phyloP scores from a whole-genome alignment of 140 eudicot genomes.

The Flaveria floridana region DNA sequence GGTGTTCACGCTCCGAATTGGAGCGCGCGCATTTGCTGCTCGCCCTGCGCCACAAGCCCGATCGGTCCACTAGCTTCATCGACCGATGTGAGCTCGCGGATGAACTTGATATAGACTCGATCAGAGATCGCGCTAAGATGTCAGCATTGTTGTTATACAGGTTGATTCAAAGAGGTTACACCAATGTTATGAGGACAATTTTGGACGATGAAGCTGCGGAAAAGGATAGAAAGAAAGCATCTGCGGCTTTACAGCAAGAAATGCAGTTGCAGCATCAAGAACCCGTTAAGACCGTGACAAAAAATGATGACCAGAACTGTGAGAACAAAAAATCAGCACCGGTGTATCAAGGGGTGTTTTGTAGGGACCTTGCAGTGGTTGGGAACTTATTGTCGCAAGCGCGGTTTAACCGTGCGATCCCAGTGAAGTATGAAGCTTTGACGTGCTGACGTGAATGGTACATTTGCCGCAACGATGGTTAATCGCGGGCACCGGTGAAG shows the following conservation, averaged over 20 bases:
- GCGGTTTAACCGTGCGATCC: slow-evolving; percentile 67
- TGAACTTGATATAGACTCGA: slow-evolving; percentile 63
- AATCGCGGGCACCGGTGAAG: not conserved
- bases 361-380: slow-evolving; percentile 87
- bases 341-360: slow-evolving; percentile 88
- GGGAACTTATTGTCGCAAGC: slow-evolving; percentile 77
- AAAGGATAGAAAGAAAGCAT: slow-evolving; percentile 59
- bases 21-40: slow-evolving; percentile 80
- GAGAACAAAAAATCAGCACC: slow-evolving; percentile 44
- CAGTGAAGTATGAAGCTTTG: slow-evolving; percentile 80
- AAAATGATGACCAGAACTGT: slow-evolving; percentile 15
- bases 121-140: slow-evolving; percentile 68
- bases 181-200: slow-evolving; percentile 47
- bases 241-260: slow-evolving; percentile 50
- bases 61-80: slow-evolving; percentile 59
- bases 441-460: slow-evolving; percentile 51
- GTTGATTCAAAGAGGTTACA: slow-evolving; percentile 72
- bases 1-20: slow-evolving; percentile 71
- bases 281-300: slow-evolving; percentile 18
- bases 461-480: not conserved
- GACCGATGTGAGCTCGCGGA: slow-evolving; percentile 70
- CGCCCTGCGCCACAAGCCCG: slow-evolving; percentile 70
- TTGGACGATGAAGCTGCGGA: slow-evolving; percentile 67
- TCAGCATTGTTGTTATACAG: slow-evolving; percentile 61
- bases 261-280: slow-evolving; percentile 43